Base-by-base conservation (phyloP, 2,329 filamentous ascomycete species). In the Colletotrichum sp. region DNA sequence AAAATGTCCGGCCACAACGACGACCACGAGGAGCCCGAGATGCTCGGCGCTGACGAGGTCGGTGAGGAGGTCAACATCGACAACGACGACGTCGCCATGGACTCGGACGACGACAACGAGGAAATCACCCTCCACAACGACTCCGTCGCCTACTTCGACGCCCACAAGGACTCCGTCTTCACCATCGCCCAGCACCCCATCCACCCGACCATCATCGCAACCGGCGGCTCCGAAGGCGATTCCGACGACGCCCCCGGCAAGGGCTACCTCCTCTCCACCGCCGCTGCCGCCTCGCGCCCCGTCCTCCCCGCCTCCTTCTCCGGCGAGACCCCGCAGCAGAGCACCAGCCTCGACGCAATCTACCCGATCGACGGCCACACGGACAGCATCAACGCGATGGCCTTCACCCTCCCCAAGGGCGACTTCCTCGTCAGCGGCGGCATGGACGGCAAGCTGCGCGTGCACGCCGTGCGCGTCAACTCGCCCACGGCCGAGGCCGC, bases 101-200 rank as follows among this genome's bases (percentile, higher is more conserved):
- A 96, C 81, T 94, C 92, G 6, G 91, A 91, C 76, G 92, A 93
- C 70, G 92, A 93, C 69, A 87, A 88, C 32, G 90, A 93, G 80
- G 95, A 97, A 84, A 92, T 98, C 57, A 87, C 92, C 57, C 89
- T 99, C 8, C 92, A 97, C 78, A 99, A 99, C 89, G 96, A 99
- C 89, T 98, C 95, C 79, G 89, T 93, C 79, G 96, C 95, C 76
- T 96, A 98, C 88, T 98, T 99, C 82, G 97, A 99, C 88, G 85
- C 87, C 44, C 95, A 98, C 88, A 94, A 93, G 80, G 96, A 98
- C 89, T 96, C 94, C 76, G 94, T 99, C 82, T 99, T 98, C 88
- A 93, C 95, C 85, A 97, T 99, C 83, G 95, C 96, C 21, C 95
- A 98, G 84, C 97, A 99, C 84, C 97, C 97, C 6, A 88, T 92